Conservation (phyloP, 2,329 filamentous ascomycete species). For the Hawksworthiomyces lignivorus region DNA sequence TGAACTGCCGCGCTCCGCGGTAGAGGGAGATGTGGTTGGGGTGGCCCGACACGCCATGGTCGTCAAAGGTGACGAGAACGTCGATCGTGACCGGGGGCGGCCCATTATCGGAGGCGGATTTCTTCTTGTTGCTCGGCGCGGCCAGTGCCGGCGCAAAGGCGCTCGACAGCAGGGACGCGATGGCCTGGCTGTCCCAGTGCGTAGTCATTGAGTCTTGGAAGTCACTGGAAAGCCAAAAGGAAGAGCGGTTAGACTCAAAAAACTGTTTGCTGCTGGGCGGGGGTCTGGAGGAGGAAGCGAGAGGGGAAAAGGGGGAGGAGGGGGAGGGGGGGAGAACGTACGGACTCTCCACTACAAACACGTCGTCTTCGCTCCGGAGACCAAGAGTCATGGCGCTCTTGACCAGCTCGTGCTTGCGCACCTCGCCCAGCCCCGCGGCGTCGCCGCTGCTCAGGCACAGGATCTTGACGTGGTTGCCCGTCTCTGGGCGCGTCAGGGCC, state of each 20-base stretch:
- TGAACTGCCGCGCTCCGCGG: conserved; percentile 68
- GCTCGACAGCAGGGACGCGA: conserved; percentile 61
- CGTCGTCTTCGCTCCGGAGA: conserved; percentile 64
- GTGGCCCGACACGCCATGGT: conserved; percentile 73
- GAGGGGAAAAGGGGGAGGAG: not conserved
- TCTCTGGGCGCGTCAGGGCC: conserved; percentile 69
- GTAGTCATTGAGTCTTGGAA: conserved; percentile 87
- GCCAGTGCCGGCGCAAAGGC: conserved; percentile 64
- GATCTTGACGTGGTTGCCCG: conserved; percentile 89
- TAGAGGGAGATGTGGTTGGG: conserved; percentile 91
- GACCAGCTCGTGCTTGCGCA: conserved; percentile 73
- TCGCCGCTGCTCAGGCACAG: conserved; percentile 86
- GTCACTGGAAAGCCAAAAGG: conserved; percentile 30
- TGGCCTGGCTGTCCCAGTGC: conserved; percentile 64
- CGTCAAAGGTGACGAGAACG: conserved; percentile 83
- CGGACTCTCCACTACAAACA: conserved; percentile 77
- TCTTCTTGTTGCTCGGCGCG: conserved; percentile 19
- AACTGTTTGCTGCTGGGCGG: too few species aligned
- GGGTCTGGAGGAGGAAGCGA: too few species aligned
- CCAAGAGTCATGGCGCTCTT: conserved; percentile 74
- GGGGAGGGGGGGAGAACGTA: conserved; percentile 29
- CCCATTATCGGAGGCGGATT: conserved; percentile 17
- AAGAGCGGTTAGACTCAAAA: too few species aligned
- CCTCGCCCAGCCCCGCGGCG: conserved; percentile 78
- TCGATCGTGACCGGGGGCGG: conserved; percentile 56